Conservation (phyloP, 1,139 yeast species). For the Kodamaea arcana region DNA sequence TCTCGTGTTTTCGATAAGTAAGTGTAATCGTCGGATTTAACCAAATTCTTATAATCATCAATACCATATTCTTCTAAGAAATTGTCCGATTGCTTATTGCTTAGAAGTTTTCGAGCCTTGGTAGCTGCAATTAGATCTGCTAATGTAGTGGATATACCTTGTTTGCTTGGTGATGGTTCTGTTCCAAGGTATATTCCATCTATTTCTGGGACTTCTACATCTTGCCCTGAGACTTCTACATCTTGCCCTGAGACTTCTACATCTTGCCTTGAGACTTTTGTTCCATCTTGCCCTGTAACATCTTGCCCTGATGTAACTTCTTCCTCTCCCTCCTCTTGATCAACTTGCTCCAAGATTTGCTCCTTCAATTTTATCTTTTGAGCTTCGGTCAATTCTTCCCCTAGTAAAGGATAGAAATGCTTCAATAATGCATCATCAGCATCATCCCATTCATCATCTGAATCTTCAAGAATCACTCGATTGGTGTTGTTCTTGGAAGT, state of each 20-base stretch:
- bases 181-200: constrained; percentile 41
- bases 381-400: constrained; percentile 31
- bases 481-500: constrained; percentile 9
- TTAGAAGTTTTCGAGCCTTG: constrained; percentile 22
- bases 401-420: constrained; percentile 41
- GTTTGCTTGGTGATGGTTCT: constrained; percentile 3
- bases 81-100: constrained; percentile 28
- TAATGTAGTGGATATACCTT: constrained; percentile 1
- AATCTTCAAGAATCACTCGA: constrained; percentile 1
- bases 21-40: constrained; percentile 27
- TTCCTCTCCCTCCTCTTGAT: constrained; percentile 5
- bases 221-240: constrained; percentile 2
- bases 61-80: constrained; percentile 42
- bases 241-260: constrained; percentile 8
- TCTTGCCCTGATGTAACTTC: constrained; percentile 16
- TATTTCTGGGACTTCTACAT: constrained; percentile 2
- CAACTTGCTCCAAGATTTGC: constrained; percentile 29
- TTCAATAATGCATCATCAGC: constrained; percentile 40
- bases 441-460: constrained; percentile 39
- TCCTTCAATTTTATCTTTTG: constrained; percentile 35
- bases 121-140: constrained; percentile 11
- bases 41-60: constrained; percentile 26
- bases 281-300: constrained; percentile 10
- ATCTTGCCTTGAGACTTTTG: constrained; percentile 2
- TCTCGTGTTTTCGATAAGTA: constrained; percentile 16